phyloP scores from a whole-genome alignment of 495 filamentous ascomycete species.

The Extremus antarcticus region DNA sequence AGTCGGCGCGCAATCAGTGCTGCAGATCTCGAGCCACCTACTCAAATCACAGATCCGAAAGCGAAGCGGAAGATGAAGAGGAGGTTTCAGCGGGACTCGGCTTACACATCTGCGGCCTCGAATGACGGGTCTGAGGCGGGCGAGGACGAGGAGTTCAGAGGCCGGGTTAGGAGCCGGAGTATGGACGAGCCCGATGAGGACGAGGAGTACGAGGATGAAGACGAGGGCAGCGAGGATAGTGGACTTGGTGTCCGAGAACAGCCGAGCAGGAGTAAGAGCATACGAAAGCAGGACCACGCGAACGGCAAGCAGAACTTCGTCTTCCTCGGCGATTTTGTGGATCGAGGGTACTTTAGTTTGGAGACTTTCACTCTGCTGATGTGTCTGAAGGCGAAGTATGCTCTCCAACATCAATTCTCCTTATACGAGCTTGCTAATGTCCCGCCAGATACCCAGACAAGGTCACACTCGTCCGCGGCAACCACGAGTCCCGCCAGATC shows the following conservation, averaged over 20 bases:
- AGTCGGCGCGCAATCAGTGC: conserved; percentile 52
- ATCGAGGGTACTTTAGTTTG: conserved; percentile 93
- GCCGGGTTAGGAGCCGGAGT: conserved; percentile 29
- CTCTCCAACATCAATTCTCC: too few relatives aligned
- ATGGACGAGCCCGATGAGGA: conserved; percentile 17
- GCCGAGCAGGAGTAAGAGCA: conserved; percentile 14
- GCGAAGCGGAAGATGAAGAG: conserved; percentile 65
- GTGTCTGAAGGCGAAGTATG: conserved; percentile 93
- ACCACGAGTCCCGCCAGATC: conserved; percentile 96
- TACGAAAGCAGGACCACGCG: conserved; percentile 15
- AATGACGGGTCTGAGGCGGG: conserved; percentile 42
- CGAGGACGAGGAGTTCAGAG: conserved; percentile 34
- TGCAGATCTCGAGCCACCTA: conserved; percentile 78
- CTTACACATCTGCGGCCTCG: conserved; percentile 28
- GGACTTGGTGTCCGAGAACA: conserved; percentile 17
- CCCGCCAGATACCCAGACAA: conserved; percentile 72
- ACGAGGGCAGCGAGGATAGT: conserved; percentile 19
- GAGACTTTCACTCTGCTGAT: conserved; percentile 93
- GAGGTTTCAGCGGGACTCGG: conserved; percentile 30
- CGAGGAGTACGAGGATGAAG: conserved; percentile 20
- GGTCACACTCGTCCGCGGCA: conserved; percentile 90
- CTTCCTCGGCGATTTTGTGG: conserved; percentile 94
- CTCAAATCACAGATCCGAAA: conserved; percentile 73
- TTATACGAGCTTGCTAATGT: too few relatives aligned
- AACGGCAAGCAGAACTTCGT: conserved; percentile 74